A percentile compares a stretch with the other conserved stretches of the same genome.
Conservation (phyloP, 208 protist genomes). For the Tritrichomonas musculus region DNA sequence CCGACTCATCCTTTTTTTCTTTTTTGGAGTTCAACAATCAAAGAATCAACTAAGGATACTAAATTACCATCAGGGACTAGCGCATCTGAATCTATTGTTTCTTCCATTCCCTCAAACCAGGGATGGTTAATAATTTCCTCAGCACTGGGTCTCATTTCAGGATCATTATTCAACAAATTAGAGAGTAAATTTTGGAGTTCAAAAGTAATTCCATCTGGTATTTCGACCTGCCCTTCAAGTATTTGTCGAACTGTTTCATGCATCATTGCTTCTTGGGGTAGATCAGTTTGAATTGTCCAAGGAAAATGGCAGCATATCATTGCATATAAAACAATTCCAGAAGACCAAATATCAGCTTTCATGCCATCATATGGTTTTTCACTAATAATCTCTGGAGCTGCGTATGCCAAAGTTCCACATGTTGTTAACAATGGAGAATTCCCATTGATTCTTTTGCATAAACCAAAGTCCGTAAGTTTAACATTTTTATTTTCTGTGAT, state of each 20-base stretch:
- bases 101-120: neutral
- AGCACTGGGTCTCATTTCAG: neutral
- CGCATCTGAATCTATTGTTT: neutral
- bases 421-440: neutral
- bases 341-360: too few species aligned
- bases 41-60: neutral
- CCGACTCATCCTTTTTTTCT: too few species aligned
- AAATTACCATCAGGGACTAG: neutral
- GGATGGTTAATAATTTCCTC: neutral
- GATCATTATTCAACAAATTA: slow-evolving; percentile 2
- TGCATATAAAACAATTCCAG: too few species aligned
- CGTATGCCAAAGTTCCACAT: too few species aligned
- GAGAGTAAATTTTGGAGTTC: neutral
- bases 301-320: neutral
- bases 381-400: too few species aligned
- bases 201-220: neutral
- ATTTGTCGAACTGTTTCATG: slow-evolving; percentile 24
- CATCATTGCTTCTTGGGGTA: neutral
- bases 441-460: neutral
- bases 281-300: neutral
- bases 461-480: too few species aligned
- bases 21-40: neutral
- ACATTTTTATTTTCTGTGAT: too few species aligned
- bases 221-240: neutral
- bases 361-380: too few species aligned